Evolutionary conservation across 352 stramenopile species (phyloP).

Genomic region (Globisporangium irregulare): DNA sequence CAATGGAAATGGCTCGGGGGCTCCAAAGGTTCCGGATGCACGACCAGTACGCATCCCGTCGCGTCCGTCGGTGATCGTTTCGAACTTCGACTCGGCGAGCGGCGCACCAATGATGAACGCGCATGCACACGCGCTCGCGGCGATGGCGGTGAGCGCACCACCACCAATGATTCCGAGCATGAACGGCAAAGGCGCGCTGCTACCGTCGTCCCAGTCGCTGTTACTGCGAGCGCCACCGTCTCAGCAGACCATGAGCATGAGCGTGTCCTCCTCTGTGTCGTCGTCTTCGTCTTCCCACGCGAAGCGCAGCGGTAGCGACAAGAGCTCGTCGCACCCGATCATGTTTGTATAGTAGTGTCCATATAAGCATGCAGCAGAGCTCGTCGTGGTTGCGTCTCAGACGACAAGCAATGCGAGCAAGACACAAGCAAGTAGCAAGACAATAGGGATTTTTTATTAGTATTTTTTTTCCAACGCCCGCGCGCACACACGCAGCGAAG

Average conservation of each 20-base stretch:
- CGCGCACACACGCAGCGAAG: not conserved
- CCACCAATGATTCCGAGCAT: constrained; percentile 4
- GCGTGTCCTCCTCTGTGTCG: not conserved
- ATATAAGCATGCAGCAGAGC: not conserved
- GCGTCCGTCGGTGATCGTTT: constrained; percentile 14
- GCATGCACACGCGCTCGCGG: not conserved
- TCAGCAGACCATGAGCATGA: constrained; percentile 10
- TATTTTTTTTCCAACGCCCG: constrained; percentile 1
- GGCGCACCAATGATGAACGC: not conserved
- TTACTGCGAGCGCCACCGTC: constrained; percentile 9
- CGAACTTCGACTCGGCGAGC: not conserved
- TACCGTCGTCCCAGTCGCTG: constrained; percentile 21
- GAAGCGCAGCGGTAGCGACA: constrained; percentile 14
- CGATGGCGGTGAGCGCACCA: not conserved
- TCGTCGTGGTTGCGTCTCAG: not conserved
- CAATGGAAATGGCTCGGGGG: not conserved
- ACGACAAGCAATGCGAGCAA: not conserved
- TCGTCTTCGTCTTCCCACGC: not conserved
- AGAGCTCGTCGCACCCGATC: constrained; percentile 6
- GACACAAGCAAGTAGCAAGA: not conserved
- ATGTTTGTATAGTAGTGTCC: constrained; percentile 13
- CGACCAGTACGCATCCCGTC: not conserved
- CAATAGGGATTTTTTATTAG: constrained; percentile 9
- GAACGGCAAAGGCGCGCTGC: not conserved
- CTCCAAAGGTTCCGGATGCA: not conserved